A percentile compares a stretch with the other conserved stretches of the same genome.
Evolutionary conservation across 1,284 basidiomycete genomes (phyloP).

Genomic region (Cryptococcus sp.): DNA sequence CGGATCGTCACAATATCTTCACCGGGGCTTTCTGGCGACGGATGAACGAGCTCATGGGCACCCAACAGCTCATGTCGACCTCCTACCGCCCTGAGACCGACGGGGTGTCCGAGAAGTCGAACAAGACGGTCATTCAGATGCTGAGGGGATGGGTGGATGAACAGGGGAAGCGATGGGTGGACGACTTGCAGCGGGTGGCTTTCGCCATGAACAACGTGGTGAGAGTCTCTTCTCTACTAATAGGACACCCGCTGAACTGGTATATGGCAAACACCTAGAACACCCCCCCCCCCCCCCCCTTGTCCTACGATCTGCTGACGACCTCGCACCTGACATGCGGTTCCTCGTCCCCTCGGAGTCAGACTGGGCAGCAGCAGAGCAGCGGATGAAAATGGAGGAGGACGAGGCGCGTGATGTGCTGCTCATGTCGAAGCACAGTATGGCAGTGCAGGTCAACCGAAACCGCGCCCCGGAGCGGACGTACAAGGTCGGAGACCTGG

Average conservation of each 20-base stretch:
- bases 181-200: neutral
- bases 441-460: neutral
- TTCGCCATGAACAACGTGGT: neutral
- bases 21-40: neutral
- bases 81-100: neutral
- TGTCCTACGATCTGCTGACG: neutral
- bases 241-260: neutral
- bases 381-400: neutral
- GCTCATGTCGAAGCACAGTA: neutral
- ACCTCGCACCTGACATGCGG: neutral
- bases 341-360: neutral
- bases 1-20: neutral
- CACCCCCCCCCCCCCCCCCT: neutral
- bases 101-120: neutral
- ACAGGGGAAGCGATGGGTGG: neutral
- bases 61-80: neutral
- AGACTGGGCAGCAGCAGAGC: neutral
- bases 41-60: neutral
- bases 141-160: neutral
- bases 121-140: neutral
- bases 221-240: neutral
- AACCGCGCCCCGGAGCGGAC: neutral
- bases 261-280: neutral
- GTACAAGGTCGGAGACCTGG: slow-evolving; percentile 1
- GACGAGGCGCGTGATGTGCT: neutral